Evolutionary conservation across 2,329 filamentous ascomycete species (phyloP).

Genomic region (Colletotrichum sp.): DNA sequence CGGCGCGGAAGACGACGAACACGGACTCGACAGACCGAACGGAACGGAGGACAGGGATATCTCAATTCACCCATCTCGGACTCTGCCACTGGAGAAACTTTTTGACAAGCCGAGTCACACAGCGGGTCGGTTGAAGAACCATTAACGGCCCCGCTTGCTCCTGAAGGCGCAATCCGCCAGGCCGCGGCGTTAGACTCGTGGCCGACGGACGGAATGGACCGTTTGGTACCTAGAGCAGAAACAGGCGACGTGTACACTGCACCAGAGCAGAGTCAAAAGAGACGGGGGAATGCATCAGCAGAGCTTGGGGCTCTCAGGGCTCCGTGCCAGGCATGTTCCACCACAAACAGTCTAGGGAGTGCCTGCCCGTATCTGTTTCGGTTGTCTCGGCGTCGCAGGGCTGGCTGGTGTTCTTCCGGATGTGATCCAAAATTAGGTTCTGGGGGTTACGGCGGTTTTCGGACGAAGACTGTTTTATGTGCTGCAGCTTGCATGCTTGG

Average conservation of each 20-base stretch:
- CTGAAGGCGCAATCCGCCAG: background rate
- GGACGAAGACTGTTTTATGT: constrained; percentile 16
- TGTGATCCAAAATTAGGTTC: constrained; percentile 7
- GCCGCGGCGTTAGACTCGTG: background rate
- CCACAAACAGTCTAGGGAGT: background rate
- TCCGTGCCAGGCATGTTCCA: background rate
- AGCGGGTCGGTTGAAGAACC: background rate
- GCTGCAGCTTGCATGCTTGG: constrained; percentile 18
- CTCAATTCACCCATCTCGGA: background rate
- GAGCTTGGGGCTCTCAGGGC: background rate
- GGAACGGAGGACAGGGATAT: background rate
- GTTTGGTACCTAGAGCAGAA: background rate
- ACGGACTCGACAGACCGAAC: background rate
- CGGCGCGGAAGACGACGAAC: background rate
- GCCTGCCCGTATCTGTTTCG: constrained; percentile 7
- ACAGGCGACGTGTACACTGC: background rate
- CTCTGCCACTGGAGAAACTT: background rate
- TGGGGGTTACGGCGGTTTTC: constrained; percentile 2
- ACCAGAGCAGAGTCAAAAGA: background rate
- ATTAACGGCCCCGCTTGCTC: background rate
- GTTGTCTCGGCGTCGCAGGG: constrained; percentile 7
- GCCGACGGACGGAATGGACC: background rate
- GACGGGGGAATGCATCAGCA: background rate
- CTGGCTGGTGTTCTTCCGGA: background rate
- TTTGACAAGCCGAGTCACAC: background rate